Conservation (phyloP, 2,329 filamentous ascomycete species). For the Ophiosphaerella narmari region DNA sequence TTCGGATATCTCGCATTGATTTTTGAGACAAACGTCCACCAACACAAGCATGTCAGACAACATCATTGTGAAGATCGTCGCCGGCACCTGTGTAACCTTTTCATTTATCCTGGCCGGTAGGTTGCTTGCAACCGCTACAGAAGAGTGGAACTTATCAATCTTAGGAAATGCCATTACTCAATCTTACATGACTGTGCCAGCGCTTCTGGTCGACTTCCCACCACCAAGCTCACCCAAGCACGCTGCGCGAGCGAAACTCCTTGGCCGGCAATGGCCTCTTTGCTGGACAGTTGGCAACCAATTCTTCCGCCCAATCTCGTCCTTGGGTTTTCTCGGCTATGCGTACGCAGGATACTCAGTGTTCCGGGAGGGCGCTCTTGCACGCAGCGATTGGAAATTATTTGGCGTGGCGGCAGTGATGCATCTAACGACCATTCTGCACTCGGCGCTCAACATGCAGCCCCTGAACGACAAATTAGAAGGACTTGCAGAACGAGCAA, state of each 20-base stretch:
- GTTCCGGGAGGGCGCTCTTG: constrained; percentile 32
- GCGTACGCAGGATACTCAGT: constrained; percentile 50
- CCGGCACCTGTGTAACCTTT: constrained; percentile 53
- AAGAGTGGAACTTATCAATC: constrained; percentile 2
- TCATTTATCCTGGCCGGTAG: constrained; percentile 56
- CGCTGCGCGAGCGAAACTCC: constrained; percentile 49
- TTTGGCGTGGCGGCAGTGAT: constrained; percentile 52
- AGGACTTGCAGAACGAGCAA: constrained; percentile 42
- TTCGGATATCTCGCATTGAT: not conserved
- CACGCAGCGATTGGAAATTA: constrained; percentile 52
- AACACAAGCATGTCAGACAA: constrained; percentile 37
- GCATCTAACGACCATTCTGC: constrained; percentile 55
- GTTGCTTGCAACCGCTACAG: not conserved
- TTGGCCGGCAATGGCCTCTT: constrained; percentile 56
- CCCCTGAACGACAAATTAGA: constrained; percentile 56
- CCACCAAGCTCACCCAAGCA: constrained; percentile 48
- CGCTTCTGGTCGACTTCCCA: constrained; percentile 54
- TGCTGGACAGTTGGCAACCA: constrained; percentile 58
- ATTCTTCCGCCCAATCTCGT: constrained; percentile 59
- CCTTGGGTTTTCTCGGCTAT: constrained; percentile 55
- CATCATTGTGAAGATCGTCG: constrained; percentile 44
- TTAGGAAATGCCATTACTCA: constrained; percentile 59
- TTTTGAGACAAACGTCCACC: not conserved
- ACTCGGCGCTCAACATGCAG: constrained; percentile 58
- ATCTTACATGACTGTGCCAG: constrained; percentile 58